These are phyloP conservation scores for Pichia sp. DNA, from an alignment of 1,139 yeast genomes.

Conservation along the genomic window DNA sequence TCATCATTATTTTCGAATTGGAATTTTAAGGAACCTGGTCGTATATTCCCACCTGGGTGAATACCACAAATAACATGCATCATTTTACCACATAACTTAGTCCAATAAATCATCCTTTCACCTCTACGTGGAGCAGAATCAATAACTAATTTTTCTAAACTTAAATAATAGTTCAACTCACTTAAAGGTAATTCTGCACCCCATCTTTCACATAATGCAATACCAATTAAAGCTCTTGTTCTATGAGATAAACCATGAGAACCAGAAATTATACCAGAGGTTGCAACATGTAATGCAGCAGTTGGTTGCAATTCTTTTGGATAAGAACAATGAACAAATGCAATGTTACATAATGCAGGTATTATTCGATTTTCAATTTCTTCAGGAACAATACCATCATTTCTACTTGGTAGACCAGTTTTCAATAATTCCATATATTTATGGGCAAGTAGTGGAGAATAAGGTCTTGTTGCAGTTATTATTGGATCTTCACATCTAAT, in stretches of 20 bases:
- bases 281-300: conserved; percentile 59
- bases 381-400: conserved; percentile 39
- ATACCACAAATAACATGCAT: conserved; percentile 71
- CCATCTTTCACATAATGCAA: conserved; percentile 68
- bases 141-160: conserved; percentile 38
- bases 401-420: conserved; percentile 42
- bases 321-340: conserved; percentile 64
- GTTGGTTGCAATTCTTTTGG: conserved; percentile 68
- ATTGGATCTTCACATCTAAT: conserved; percentile 59
- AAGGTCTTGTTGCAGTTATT: conserved; percentile 55
- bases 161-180: conserved; percentile 38
- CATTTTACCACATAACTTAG: conserved; percentile 56
- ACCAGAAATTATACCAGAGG: conserved; percentile 63
- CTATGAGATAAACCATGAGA: conserved; percentile 64
- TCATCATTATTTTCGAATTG: conserved; percentile 24
- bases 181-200: conserved; percentile 62
- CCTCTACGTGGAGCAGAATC: conserved; percentile 40
- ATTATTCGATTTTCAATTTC: conserved; percentile 52
- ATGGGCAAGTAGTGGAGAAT: conserved; percentile 53
- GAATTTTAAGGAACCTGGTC: conserved; percentile 44
- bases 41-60: conserved; percentile 66
- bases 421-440: conserved; percentile 44
- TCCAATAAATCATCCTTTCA: conserved; percentile 54
- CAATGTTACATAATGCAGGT: conserved; percentile 61
- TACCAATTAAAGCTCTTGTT: conserved; percentile 57